These are phyloP conservation scores for Urtica urens DNA, from an alignment of 306 rosid species.

Conservation along the genomic window DNA sequence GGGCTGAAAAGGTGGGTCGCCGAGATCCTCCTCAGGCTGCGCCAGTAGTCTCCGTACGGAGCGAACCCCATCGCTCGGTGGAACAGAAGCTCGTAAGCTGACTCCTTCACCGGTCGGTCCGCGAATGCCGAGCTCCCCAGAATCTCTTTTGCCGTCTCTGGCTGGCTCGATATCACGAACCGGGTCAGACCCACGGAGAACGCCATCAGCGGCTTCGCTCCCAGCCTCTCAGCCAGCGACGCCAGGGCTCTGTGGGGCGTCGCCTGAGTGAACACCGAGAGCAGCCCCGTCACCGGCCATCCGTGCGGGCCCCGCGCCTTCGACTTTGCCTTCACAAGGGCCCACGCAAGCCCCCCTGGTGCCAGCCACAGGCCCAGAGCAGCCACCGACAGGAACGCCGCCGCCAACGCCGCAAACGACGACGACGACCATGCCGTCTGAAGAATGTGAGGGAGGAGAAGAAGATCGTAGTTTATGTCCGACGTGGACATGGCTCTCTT, in stretches of 20 bases:
- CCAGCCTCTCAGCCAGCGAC: constrained; percentile 8
- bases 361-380: constrained; percentile 12
- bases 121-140: constrained; percentile 23
- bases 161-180: constrained; percentile 24
- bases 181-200: constrained; percentile 25
- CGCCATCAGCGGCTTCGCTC: constrained; percentile 20
- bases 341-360: constrained; percentile 28
- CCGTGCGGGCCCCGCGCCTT: constrained; percentile 18
- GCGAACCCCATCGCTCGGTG: constrained; percentile 40
- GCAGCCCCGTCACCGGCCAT: constrained; percentile 9
- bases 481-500: no score
- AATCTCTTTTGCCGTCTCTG: constrained; percentile 24
- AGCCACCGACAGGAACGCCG: neutral
- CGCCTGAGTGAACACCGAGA: no score
- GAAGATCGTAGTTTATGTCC: no score
- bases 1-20: constrained; percentile 30
- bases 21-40: constrained; percentile 25
- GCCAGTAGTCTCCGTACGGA: constrained; percentile 31
- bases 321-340: constrained; percentile 7
- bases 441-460: no score
- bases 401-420: no score
- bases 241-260: constrained; percentile 23
- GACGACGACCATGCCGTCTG: no score
- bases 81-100: constrained; percentile 31
- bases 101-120: constrained; percentile 28